These are phyloP conservation scores for Fusarium sterilihyphosum DNA, from an alignment of 2,329 filamentous ascomycete genomes.

Conservation along the genomic window DNA sequence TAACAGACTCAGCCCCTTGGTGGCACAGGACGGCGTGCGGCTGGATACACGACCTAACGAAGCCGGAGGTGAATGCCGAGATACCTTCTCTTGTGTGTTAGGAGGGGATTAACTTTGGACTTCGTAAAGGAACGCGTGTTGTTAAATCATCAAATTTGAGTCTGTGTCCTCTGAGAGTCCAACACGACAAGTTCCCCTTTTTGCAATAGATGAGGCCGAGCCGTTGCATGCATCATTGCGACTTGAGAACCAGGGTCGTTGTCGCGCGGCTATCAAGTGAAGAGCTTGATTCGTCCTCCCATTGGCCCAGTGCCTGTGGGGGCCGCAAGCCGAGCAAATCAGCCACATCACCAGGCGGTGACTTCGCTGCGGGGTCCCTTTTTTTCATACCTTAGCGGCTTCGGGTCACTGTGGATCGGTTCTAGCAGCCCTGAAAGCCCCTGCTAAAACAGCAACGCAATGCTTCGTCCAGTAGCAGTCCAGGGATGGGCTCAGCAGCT, in stretches of 20 bases:
- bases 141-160: conserved; percentile 19
- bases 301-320: conserved; percentile 36
- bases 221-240: conserved; percentile 17
- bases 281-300: conserved; percentile 1
- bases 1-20: conserved; percentile 24
- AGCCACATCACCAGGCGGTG: conserved; percentile 39
- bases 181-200: conserved; percentile 32
- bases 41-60: background rate
- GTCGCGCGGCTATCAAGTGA: conserved; percentile 42
- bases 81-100: background rate
- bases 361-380: conserved; percentile 38
- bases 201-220: conserved; percentile 17
- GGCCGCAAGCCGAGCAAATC: conserved; percentile 39
- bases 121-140: conserved; percentile 6
- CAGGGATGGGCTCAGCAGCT: conserved; percentile 23
- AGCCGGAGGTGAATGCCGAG: background rate
- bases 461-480: conserved; percentile 14
- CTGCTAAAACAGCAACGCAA: conserved; percentile 18
- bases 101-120: background rate
- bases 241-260: conserved; percentile 30
- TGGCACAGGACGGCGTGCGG: conserved; percentile 19
- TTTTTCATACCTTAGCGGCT: conserved; percentile 34
- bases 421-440: conserved; percentile 37
- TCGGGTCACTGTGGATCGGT: conserved; percentile 35
- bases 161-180: conserved; percentile 15